Evolutionary conservation across 805 yeast species (phyloP).

Genomic region (Cephaloascus fragrans): DNA sequence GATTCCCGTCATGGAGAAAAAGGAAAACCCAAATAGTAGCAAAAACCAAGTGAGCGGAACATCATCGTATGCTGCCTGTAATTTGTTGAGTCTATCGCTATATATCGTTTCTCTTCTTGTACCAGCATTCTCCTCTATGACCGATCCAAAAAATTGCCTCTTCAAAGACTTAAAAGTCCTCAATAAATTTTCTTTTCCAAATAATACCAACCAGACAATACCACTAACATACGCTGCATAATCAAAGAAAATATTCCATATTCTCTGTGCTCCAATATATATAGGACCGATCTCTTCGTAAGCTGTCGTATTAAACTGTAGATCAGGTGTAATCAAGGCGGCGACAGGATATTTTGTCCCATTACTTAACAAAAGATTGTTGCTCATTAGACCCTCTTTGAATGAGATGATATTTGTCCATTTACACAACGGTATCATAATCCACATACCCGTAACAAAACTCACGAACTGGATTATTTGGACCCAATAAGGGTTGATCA

Average conservation of each 20-base stretch:
- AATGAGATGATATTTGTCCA: conserved; percentile 24
- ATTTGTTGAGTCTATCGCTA: conserved; percentile 23
- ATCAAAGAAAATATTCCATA: conserved; percentile 42
- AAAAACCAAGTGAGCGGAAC: conserved; percentile 25
- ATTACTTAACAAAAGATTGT: conserved; percentile 21
- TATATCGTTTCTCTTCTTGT: too few species aligned
- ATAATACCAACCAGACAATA: conserved; percentile 30
- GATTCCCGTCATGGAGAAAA: conserved; percentile 2
- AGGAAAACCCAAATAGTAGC: conserved; percentile 16
- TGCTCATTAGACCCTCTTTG: conserved; percentile 37
- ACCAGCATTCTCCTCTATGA: not conserved
- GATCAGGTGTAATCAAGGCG: conserved; percentile 27
- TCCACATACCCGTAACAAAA: conserved; percentile 38
- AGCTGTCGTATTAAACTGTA: conserved; percentile 33
- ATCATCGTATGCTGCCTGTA: conserved; percentile 17
- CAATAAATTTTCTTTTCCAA: conserved; percentile 19
- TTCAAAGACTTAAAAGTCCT: conserved; percentile 1
- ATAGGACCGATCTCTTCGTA: conserved; percentile 35
- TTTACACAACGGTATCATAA: conserved; percentile 36
- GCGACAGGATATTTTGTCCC: conserved; percentile 33
- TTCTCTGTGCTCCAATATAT: conserved; percentile 35
- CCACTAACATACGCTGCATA: conserved; percentile 44
- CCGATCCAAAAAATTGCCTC: not conserved
- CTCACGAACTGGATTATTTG: conserved; percentile 39
- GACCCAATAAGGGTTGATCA: conserved; percentile 47